Evolutionary conservation across 2,329 filamentous ascomycete genomes (phyloP).

Genomic region (Penicillium sp.): DNA sequence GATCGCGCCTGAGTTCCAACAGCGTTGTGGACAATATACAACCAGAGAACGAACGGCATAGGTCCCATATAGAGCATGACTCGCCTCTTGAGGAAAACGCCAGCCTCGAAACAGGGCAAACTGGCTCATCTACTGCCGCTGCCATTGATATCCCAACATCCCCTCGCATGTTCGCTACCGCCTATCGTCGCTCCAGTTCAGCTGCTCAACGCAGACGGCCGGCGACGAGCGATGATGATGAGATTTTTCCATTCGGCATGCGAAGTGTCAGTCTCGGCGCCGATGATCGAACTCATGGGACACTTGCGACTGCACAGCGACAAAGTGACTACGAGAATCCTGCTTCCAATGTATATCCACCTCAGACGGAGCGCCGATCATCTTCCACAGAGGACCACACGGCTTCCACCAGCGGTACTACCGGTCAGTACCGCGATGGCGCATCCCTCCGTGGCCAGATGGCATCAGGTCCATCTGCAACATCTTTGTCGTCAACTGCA

Average conservation of each 20-base stretch:
- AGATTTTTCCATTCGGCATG: slow-evolving; percentile 43
- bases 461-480: slow-evolving; percentile 21
- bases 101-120: slow-evolving; percentile 32
- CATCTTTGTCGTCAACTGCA: slow-evolving; percentile 30
- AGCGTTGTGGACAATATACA: slow-evolving; percentile 67
- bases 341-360: slow-evolving; percentile 17
- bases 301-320: slow-evolving; percentile 30
- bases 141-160: slow-evolving; percentile 48
- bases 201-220: slow-evolving; percentile 36
- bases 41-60: slow-evolving; percentile 30
- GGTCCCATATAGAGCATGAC: slow-evolving; percentile 28
- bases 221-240: slow-evolving; percentile 39
- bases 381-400: slow-evolving; percentile 19
- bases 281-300: slow-evolving; percentile 34
- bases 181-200: slow-evolving; percentile 44
- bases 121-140: slow-evolving; percentile 33
- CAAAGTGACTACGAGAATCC: slow-evolving; percentile 30
- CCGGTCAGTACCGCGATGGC: slow-evolving; percentile 17
- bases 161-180: slow-evolving; percentile 38
- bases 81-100: slow-evolving; percentile 36
- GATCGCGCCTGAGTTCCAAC: slow-evolving; percentile 86
- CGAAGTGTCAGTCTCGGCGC: slow-evolving; percentile 45
- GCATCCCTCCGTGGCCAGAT: slow-evolving; percentile 18
- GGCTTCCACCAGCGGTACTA: slow-evolving; percentile 13
- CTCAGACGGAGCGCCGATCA: slow-evolving; percentile 15